phyloP scores from a whole-genome alignment of 495 filamentous ascomycete genomes.

The Talaromyces nanjingensis region DNA sequence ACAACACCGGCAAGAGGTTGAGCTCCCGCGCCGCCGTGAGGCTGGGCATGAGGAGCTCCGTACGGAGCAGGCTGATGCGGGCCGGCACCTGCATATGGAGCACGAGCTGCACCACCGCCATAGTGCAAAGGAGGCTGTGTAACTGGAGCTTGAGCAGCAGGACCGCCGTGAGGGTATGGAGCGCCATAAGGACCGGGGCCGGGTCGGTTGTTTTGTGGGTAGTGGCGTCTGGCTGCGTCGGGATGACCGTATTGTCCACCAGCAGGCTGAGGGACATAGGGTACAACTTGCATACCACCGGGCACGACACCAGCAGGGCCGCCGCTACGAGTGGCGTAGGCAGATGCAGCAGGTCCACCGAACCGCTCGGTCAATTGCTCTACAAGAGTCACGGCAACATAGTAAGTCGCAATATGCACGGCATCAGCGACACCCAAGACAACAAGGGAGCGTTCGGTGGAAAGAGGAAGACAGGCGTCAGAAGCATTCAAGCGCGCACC shows the following conservation, averaged over 20 bases:
- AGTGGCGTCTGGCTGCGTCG: constrained; percentile 72
- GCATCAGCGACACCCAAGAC: constrained; percentile 87
- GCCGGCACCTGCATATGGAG: constrained; percentile 64
- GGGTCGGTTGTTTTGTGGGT: constrained; percentile 58
- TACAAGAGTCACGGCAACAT: constrained; percentile 89
- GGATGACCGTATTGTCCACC: constrained; percentile 88
- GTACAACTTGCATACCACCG: constrained; percentile 95
- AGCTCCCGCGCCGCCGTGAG: constrained; percentile 44
- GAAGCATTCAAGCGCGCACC: constrained; percentile 95
- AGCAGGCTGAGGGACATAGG: constrained; percentile 87
- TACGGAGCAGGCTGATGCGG: constrained; percentile 68
- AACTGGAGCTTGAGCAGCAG: constrained; percentile 55
- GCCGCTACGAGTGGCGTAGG: constrained; percentile 92
- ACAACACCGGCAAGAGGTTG: constrained; percentile 69
- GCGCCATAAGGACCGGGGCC: constrained; percentile 59
- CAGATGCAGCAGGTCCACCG: constrained; percentile 90
- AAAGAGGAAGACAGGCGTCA: constrained; percentile 85
- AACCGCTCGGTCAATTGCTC: constrained; percentile 96
- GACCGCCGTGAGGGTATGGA: constrained; percentile 61
- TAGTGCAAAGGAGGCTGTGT: constrained; percentile 65
- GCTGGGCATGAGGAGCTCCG: constrained; percentile 53
- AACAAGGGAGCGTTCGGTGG: constrained; percentile 93
- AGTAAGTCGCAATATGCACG: constrained; percentile 97
- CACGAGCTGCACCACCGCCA: constrained; percentile 58
- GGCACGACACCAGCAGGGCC: constrained; percentile 87